Evolutionary conservation across 176 grass and related monocot species (phyloP), one percentile per base, ranked within the genome.

Genomic region (Panicum miliaceum): DNA sequence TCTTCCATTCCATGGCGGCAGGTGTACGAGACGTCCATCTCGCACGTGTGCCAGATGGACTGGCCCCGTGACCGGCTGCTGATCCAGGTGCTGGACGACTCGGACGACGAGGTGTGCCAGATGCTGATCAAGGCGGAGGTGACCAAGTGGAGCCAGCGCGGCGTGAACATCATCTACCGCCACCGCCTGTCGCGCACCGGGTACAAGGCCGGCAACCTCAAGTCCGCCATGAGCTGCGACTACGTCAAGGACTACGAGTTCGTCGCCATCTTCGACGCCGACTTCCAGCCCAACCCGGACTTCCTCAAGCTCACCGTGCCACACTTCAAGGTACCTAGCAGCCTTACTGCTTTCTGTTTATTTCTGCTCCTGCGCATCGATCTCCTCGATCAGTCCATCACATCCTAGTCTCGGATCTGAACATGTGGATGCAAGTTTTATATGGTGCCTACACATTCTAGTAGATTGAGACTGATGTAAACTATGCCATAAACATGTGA

Each of bases 171-270:
- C 69, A 85, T 98, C 86, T 98, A 98, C 75, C 89, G 92, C 45
- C 92, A 98, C 67, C 84, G 95, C 9, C 79, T 98, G 25, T 46
- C 85, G 12, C 93, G 95, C 41, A 98, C 95, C 0, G 95, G 95
- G 4, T 98, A 98, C 88, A 98, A 98, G 84, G 95, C 95, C 20
- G 95, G 95, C 42, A 98, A 98, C 79, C 90, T 98, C 82, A 98
- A 95, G 36, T 98, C 92, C 73, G 95, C 95, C 82, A 98, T 98
- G 95, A 84, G 70, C 71, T 98, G 95, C 85, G 92, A 98, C 46
- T 95, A 98, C 58, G 89, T 98, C 72, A 90, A 85, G 53, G 82
- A 92, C 75, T 95, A 98, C 59, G 89, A 97, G 89, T 94, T 97
- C 76, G 92, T 97, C 68, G 84, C 96, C 43, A 95, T 98, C 82